phyloP scores from a whole-genome alignment of 2,329 filamentous ascomycete species.

The Magnaporthiopsis poae region DNA sequence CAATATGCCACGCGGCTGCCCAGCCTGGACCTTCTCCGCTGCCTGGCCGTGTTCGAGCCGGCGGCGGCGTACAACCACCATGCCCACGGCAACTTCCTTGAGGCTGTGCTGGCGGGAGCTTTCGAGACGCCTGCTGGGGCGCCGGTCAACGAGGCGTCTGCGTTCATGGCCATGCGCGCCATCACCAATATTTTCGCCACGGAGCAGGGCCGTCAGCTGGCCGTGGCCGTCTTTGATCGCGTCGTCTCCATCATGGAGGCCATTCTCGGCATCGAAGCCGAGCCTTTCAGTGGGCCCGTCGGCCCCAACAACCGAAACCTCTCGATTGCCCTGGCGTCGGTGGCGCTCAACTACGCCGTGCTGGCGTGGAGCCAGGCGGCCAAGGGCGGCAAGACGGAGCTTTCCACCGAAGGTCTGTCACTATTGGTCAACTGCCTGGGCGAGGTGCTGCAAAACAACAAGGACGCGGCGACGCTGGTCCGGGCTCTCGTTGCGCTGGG shows the following conservation, averaged over 20 bases:
- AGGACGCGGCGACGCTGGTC: constrained; percentile 75
- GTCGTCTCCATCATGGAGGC: constrained; percentile 55
- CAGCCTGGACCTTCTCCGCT: constrained; percentile 77
- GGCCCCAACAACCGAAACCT: constrained; percentile 63
- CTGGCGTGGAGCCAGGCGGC: constrained; percentile 43
- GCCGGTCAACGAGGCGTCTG: constrained; percentile 29
- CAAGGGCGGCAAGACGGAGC: constrained; percentile 29
- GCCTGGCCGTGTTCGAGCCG: constrained; percentile 59
- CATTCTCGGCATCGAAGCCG: constrained; percentile 38
- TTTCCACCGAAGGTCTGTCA: constrained; percentile 33
- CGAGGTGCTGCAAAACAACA: constrained; percentile 53
- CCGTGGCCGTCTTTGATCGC: constrained; percentile 47
- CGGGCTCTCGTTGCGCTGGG: constrained; percentile 73
- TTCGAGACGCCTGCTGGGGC: constrained; percentile 3
- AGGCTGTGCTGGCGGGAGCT: neutral
- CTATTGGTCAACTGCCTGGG: constrained; percentile 45
- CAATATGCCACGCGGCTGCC: constrained; percentile 71
- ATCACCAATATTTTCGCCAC: constrained; percentile 78
- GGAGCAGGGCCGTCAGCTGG: constrained; percentile 56
- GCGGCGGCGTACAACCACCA: constrained; percentile 46
- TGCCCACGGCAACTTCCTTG: neutral
- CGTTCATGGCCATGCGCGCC: constrained; percentile 73
- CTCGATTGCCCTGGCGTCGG: constrained; percentile 69
- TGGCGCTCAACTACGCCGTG: constrained; percentile 77
- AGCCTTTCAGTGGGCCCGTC: constrained; percentile 36